phyloP scores from a whole-genome alignment of 352 stramenopile species.

The Globisporangium radiosum region DNA sequence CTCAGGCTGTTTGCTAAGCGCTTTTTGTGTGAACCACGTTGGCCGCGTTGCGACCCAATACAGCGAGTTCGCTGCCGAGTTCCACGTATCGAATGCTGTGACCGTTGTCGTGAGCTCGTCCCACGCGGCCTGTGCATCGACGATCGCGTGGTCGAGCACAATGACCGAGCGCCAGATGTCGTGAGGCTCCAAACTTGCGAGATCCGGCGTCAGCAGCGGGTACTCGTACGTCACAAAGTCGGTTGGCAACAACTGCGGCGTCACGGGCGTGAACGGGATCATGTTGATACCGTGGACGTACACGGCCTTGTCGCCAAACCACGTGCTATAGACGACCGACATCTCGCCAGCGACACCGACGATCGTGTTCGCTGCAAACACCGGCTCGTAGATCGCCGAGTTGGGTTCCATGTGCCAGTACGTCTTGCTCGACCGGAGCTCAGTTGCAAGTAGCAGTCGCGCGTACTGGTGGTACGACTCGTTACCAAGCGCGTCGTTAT shows the following conservation, averaged over 20 bases:
- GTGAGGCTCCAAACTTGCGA: slow-evolving; percentile 22
- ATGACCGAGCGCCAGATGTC: slow-evolving; percentile 77
- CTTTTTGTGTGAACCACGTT: slow-evolving; percentile 56
- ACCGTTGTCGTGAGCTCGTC: slow-evolving; percentile 46
- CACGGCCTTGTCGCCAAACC: slow-evolving; percentile 66
- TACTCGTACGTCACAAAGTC: slow-evolving; percentile 64
- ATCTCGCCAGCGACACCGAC: slow-evolving; percentile 73
- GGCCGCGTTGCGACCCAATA: slow-evolving; percentile 68
- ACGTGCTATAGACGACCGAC: slow-evolving; percentile 78
- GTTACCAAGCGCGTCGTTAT: slow-evolving; percentile 26
- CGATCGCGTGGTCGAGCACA: slow-evolving; percentile 65
- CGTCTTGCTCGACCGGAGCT: slow-evolving; percentile 90
- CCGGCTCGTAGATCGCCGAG: slow-evolving; percentile 67
- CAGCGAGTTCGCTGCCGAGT: slow-evolving; percentile 64
- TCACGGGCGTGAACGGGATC: slow-evolving; percentile 77
- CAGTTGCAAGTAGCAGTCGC: slow-evolving; percentile 87
- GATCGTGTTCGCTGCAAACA: slow-evolving; percentile 75
- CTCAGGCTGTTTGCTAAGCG: slow-evolving; percentile 20
- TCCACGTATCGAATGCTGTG: slow-evolving; percentile 64
- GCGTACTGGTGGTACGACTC: slow-evolving; percentile 82
- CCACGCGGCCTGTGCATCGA: slow-evolving; percentile 52
- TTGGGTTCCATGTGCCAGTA: slow-evolving; percentile 95
- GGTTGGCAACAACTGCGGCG: slow-evolving; percentile 38
- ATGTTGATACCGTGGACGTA: slow-evolving; percentile 84
- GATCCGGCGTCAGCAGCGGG: slow-evolving; percentile 37